phyloP scores from a whole-genome alignment of 2,329 filamentous ascomycete genomes.

The Aspergillus viridinutans region DNA sequence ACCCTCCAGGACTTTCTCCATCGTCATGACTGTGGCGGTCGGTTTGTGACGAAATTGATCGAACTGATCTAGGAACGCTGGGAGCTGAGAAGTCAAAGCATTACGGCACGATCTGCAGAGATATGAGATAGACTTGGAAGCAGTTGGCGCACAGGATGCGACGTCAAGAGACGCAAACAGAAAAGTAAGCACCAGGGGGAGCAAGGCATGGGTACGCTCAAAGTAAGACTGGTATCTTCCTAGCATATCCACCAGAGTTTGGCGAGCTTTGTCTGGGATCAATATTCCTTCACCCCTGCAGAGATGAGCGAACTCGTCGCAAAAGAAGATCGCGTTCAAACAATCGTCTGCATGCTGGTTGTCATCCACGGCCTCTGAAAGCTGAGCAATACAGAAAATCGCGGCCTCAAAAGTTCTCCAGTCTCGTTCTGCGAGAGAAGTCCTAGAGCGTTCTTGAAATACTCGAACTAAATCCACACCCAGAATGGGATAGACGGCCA shows the following conservation, averaged over 20 bases:
- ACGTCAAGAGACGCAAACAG: slow-evolving; percentile 43
- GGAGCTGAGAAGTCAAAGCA: slow-evolving; percentile 38
- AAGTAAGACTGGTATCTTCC: slow-evolving; percentile 43
- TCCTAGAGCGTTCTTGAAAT: slow-evolving; percentile 36
- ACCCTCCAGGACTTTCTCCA: slow-evolving; percentile 42
- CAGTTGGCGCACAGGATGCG: slow-evolving; percentile 37
- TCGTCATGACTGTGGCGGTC: slow-evolving; percentile 33
- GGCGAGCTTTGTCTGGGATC: slow-evolving; percentile 36
- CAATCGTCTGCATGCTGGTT: slow-evolving; percentile 40
- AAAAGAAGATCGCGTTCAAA: slow-evolving; percentile 40
- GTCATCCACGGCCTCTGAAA: slow-evolving; percentile 44
- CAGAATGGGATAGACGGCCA: slow-evolving; percentile 41
- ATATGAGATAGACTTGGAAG: slow-evolving; percentile 41
- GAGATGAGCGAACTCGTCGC: slow-evolving; percentile 30
- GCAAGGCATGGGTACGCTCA: slow-evolving; percentile 38
- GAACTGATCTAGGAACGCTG: slow-evolving; percentile 41
- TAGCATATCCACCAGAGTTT: slow-evolving; percentile 42
- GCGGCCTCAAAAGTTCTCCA: slow-evolving; percentile 44
- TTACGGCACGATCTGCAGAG: slow-evolving; percentile 43
- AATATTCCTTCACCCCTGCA: slow-evolving; percentile 27
- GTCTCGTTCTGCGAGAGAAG: slow-evolving; percentile 29
- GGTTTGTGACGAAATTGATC: slow-evolving; percentile 35
- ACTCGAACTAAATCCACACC: slow-evolving; percentile 40
- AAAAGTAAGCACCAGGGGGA: slow-evolving; percentile 41
- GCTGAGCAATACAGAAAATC: slow-evolving; percentile 41